Evolutionary conservation across 1,284 basidiomycete genomes (phyloP).

Genomic region (Erythrobasidium hasegawianum): DNA sequence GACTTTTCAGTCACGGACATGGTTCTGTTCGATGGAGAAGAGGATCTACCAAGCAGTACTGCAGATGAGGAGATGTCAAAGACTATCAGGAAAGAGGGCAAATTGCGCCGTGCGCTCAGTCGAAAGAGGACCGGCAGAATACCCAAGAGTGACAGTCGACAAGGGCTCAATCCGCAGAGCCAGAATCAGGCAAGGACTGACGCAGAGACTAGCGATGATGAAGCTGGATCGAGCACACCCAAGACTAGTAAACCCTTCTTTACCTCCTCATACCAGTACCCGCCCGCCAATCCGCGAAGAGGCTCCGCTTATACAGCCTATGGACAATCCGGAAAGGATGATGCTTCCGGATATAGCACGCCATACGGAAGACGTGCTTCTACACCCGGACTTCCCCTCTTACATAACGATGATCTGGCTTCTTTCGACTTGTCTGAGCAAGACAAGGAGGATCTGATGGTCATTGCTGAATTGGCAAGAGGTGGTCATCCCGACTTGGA

Average conservation of each 20-base stretch:
- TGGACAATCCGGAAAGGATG: background rate
- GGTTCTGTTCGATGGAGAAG: constrained; percentile 68
- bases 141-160: constrained; percentile 15
- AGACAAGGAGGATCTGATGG: constrained; percentile 64
- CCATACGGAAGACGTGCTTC: constrained; percentile 15
- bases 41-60: constrained; percentile 60
- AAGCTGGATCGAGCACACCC: constrained; percentile 13
- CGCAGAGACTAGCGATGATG: background rate
- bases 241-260: background rate
- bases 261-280: constrained; percentile 10
- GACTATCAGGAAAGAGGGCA: constrained; percentile 65
- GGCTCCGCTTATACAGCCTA: constrained; percentile 17
- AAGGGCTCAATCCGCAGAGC: constrained; percentile 21
- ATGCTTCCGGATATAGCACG: constrained; percentile 30
- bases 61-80: constrained; percentile 63
- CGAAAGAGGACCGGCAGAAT: constrained; percentile 46
- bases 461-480: constrained; percentile 65
- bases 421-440: constrained; percentile 60
- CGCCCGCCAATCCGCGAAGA: constrained; percentile 11
- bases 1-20: constrained; percentile 49
- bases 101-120: constrained; percentile 59
- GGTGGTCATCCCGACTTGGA: constrained; percentile 63
- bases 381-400: constrained; percentile 7
- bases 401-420: constrained; percentile 46
- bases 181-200: constrained; percentile 3